Base-by-base conservation (phyloP, 129 eudicot species). In the Erigeron canadensis region DNA sequence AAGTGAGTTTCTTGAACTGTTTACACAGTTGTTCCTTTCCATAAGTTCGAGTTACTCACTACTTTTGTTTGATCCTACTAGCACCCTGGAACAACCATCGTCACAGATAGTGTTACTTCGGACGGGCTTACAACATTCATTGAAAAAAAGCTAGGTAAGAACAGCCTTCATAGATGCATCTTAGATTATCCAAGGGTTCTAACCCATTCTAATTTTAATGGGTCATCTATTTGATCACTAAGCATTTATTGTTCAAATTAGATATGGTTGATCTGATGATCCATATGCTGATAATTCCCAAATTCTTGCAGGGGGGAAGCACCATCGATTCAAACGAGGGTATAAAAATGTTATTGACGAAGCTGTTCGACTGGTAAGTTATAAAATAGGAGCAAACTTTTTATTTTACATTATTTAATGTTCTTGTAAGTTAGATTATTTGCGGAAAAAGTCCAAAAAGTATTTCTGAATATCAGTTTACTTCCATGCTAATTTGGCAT, bases 1-100 rank as follows among this genome's bases (percentile, higher is more conserved):
- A 94, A 78, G 99, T 94, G 80, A 60, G 95, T 68, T 69, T 70
- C 66, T 56, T 61, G 41, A 57, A 43, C 28, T 64, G 56, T 59
- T 48, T 16, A 0, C 41, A 18, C 22, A 44, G 47, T 69, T 66
- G 41, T n/a, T 48, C n/a, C 7, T 65, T 60, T 43, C 45, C 22
- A 66, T 13, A 9, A 16, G 15, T 63, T 15, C 16, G 28, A 63
- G 50, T 48, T 81, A 17, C 18, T 78, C 41, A 62, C 46, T n/a
- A n/a, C n/a, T 72, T 77, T 59, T 41, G 28, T 53, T 66, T 73
- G 38, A 40, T 78, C 74, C 45, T 54, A 79, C 70, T 76, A 94
- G 99, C 96, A 94, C 75, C 99, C 99, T 55, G 96, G 97, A 77
- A 94, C 99, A 70, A 90, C 99, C 57, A 94, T 94, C 64, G 96